Conservation (phyloP, 2,329 filamentous ascomycete genomes). For the Calonectria hawksworthii region DNA sequence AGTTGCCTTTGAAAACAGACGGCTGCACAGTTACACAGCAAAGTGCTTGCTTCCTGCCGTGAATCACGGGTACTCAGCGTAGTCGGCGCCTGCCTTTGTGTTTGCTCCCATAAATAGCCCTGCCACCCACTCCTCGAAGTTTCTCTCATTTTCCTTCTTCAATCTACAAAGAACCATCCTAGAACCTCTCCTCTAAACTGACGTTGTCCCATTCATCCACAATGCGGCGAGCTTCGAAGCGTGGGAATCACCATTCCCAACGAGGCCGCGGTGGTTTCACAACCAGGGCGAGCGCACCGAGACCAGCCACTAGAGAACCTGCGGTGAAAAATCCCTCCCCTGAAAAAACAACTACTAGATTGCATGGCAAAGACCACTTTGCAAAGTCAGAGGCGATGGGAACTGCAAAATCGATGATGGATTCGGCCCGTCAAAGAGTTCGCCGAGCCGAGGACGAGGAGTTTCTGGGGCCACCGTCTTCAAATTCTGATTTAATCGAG, state of each 20-base stretch:
- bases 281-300: neutral
- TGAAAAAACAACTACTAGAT: neutral
- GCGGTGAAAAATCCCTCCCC: neutral
- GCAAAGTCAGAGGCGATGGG: constrained; percentile 29
- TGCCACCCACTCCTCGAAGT: neutral
- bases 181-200: neutral
- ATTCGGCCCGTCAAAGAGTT: constrained; percentile 33
- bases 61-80: neutral
- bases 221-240: constrained; percentile 7
- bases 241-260: neutral
- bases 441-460: constrained; percentile 35
- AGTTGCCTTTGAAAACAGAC: neutral
- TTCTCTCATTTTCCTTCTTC: neutral
- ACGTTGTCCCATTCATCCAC: neutral
- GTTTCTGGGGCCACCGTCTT: constrained; percentile 44
- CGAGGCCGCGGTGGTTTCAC: constrained; percentile 14
- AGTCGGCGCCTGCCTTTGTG: neutral
- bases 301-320: neutral
- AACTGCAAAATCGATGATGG: constrained; percentile 42
- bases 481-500: constrained; percentile 39
- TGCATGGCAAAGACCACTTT: constrained; percentile 20
- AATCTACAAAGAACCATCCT: no score
- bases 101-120: neutral
- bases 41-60: neutral
- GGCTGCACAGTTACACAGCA: neutral